phyloP scores from a whole-genome alignment of 2,329 filamentous ascomycete genomes.

The Colletotrichum tropicale region DNA sequence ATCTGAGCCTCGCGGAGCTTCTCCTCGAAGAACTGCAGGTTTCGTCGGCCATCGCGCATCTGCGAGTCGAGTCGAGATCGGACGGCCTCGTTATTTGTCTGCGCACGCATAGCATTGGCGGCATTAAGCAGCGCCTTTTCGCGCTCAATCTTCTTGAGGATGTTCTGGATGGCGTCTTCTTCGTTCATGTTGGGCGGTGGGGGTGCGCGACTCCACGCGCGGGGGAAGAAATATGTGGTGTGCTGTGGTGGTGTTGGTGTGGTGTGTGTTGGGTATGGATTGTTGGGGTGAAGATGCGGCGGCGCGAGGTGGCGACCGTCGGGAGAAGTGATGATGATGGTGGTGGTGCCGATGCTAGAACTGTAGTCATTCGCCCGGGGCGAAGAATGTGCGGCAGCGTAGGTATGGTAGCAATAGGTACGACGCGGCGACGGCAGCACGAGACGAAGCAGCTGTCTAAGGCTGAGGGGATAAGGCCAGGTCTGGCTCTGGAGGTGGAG shows the following conservation, averaged over 20 bases:
- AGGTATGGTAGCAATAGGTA: background rate
- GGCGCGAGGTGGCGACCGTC: background rate
- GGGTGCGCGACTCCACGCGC: conserved; percentile 40
- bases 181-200: conserved; percentile 61
- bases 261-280: background rate
- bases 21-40: conserved; percentile 95
- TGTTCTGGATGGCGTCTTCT: conserved; percentile 73
- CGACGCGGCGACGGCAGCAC: background rate
- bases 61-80: conserved; percentile 90
- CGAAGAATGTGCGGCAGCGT: background rate
- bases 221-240: conserved; percentile 19
- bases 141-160: conserved; percentile 96
- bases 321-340: background rate
- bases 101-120: conserved; percentile 92
- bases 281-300: background rate
- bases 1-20: conserved; percentile 87
- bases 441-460: background rate
- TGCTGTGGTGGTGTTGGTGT: background rate
- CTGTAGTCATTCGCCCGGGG: background rate
- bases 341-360: background rate
- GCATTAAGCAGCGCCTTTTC: conserved; percentile 95
- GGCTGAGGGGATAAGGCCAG: background rate
- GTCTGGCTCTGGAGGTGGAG: background rate
- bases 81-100: conserved; percentile 91
- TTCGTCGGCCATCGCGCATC: conserved; percentile 90